These are phyloP conservation scores for Aspergillus sp. DNA, from an alignment of 2,329 filamentous ascomycete species.

Conservation along the genomic window DNA sequence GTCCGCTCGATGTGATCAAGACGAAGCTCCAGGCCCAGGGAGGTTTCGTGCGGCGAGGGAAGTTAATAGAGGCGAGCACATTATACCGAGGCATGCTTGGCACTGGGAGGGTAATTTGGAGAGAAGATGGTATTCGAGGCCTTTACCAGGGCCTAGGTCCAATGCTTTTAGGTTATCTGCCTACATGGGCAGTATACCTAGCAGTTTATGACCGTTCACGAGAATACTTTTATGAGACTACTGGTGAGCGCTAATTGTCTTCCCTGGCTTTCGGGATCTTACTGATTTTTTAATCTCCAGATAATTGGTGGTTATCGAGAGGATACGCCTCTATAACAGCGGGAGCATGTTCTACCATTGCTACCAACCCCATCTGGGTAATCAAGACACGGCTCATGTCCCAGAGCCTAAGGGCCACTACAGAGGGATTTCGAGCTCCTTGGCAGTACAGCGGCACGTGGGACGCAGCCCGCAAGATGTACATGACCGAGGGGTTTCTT, in stretches of 20 bases:
- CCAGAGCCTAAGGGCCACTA: constrained; percentile 63
- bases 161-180: constrained; percentile 92
- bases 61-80: constrained; percentile 45
- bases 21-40: constrained; percentile 96
- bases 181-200: constrained; percentile 98
- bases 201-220: constrained; percentile 93
- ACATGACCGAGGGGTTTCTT: constrained; percentile 77
- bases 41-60: constrained; percentile 61
- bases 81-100: constrained; percentile 85
- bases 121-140: constrained; percentile 81
- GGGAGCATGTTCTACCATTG: constrained; percentile 87
- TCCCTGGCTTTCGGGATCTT: neutral
- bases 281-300: constrained; percentile 41
- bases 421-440: constrained; percentile 51
- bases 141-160: constrained; percentile 92
- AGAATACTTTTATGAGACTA: constrained; percentile 65
- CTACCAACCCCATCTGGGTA: constrained; percentile 98
- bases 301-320: constrained; percentile 74
- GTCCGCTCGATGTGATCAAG: constrained; percentile 97
- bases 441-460: constrained; percentile 91
- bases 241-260: constrained; percentile 51
- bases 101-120: constrained; percentile 81
- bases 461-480: constrained; percentile 96
- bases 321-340: constrained; percentile 89
- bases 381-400: constrained; percentile 99